phyloP scores from a whole-genome alignment of 2,329 filamentous ascomycete genomes.

The Plectosphaerella cucumerina region DNA sequence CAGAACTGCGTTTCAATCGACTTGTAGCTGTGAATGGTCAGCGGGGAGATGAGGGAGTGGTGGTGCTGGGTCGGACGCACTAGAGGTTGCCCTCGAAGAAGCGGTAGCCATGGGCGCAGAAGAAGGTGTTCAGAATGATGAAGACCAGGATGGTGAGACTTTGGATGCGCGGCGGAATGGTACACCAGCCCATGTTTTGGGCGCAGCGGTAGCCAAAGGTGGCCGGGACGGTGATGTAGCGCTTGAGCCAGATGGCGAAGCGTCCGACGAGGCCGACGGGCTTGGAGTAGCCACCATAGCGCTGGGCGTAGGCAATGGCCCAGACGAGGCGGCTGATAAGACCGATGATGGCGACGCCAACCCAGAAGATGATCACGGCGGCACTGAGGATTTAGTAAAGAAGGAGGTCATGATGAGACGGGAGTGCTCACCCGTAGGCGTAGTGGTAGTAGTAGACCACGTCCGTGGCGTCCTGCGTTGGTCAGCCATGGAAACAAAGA shows the following conservation, averaged over 20 bases:
- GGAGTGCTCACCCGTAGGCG: slow-evolving; percentile 28
- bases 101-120: slow-evolving; percentile 30
- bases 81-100: slow-evolving; percentile 34
- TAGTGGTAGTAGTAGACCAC: slow-evolving; percentile 30
- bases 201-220: slow-evolving; percentile 38
- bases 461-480: slow-evolving; percentile 24
- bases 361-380: slow-evolving; percentile 37
- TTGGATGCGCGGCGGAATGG: slow-evolving; percentile 39
- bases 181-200: slow-evolving; percentile 40
- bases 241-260: slow-evolving; percentile 23
- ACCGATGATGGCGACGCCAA: slow-evolving; percentile 29
- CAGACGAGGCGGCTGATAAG: slow-evolving; percentile 22
- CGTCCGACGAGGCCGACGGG: not conserved
- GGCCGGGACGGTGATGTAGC: slow-evolving; percentile 31
- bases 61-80: slow-evolving; percentile 18
- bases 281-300: not conserved
- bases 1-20: slow-evolving; percentile 27
- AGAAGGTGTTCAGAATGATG: slow-evolving; percentile 30
- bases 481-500: slow-evolving; percentile 2
- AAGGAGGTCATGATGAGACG: not conserved
- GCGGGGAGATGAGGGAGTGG: not conserved
- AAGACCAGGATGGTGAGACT: slow-evolving; percentile 33
- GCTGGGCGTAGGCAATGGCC: slow-evolving; percentile 1
- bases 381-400: slow-evolving; percentile 14
- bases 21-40: slow-evolving; percentile 24